phyloP scores from a whole-genome alignment of 2,329 filamentous ascomycete genomes.

The Trichoderma semiorbis region DNA sequence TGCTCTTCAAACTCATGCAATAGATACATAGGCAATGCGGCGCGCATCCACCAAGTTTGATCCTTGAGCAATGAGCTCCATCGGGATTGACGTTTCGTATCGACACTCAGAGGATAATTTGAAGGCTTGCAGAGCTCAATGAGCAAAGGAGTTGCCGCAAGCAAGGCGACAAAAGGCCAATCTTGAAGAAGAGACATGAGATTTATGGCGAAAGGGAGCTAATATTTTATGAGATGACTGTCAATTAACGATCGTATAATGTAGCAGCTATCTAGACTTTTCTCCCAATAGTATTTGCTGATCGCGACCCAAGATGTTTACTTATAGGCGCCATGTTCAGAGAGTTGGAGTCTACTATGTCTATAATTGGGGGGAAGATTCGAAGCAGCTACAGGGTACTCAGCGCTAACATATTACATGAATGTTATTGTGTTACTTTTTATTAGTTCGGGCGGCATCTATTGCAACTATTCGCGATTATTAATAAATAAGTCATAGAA shows the following conservation, averaged over 20 bases:
- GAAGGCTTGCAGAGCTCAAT: not conserved
- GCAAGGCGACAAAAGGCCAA: not conserved
- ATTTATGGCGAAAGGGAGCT: not conserved
- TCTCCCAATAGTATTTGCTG: not conserved
- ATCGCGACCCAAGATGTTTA: not conserved
- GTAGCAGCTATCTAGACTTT: not conserved
- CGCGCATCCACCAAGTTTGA: not conserved
- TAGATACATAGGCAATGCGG: not conserved
- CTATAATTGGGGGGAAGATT: not conserved
- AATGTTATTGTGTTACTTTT: not conserved
- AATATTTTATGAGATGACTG: not conserved
- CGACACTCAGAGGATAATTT: not conserved
- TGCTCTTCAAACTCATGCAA: constrained; percentile 13
- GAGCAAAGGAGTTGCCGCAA: not conserved
- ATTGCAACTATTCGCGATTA: not conserved
- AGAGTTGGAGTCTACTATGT: not conserved
- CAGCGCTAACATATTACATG: not conserved
- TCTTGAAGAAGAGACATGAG: not conserved
- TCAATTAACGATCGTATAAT: not conserved
- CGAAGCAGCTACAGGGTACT: not conserved
- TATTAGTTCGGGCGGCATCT: not conserved
- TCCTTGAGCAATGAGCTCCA: not conserved
- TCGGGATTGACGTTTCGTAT: not conserved
- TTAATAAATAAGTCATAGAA: not conserved
- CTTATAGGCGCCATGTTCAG: not conserved